A percentile compares a stretch with the other conserved stretches of the same genome.
Conservation (phyloP, 2,329 filamentous ascomycete genomes). For the Cordyceps cateniannulata region DNA sequence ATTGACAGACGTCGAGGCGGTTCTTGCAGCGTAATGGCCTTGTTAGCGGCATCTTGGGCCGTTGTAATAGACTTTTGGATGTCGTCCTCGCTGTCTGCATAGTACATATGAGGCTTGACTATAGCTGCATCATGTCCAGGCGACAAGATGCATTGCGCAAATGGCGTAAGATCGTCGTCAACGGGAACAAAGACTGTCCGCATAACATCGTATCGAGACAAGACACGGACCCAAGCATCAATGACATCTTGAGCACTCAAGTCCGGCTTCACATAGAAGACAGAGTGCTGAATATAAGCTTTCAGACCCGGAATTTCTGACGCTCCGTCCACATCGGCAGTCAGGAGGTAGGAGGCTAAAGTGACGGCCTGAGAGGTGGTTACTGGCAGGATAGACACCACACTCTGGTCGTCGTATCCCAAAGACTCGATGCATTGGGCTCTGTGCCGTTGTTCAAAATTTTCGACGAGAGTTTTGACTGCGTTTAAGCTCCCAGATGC, state of each 20-base stretch:
- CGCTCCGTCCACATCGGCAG: neutral
- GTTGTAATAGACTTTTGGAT: neutral
- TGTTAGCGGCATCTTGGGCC: neutral
- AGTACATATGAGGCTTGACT: neutral
- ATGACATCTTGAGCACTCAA: neutral
- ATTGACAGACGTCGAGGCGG: neutral
- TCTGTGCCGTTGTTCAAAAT: neutral
- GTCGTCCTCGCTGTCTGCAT: neutral
- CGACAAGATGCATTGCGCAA: neutral
- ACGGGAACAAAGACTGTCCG: neutral
- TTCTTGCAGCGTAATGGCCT: neutral
- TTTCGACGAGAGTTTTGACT: neutral
- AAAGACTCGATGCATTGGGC: neutral
- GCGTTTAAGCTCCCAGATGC: neutral
- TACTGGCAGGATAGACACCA: neutral
- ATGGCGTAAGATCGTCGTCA: neutral
- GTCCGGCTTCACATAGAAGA: neutral
- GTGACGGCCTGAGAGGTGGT: slow-evolving; percentile 1
- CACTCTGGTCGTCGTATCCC: neutral
- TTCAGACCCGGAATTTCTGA: neutral
- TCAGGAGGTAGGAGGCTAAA: neutral
- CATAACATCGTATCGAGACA: slow-evolving; percentile 1
- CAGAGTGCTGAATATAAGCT: neutral
- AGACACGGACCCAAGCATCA: neutral
- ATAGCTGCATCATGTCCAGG: neutral